Conservation (phyloP, 2,329 filamentous ascomycete species). For the Colletotrichum sidae region DNA sequence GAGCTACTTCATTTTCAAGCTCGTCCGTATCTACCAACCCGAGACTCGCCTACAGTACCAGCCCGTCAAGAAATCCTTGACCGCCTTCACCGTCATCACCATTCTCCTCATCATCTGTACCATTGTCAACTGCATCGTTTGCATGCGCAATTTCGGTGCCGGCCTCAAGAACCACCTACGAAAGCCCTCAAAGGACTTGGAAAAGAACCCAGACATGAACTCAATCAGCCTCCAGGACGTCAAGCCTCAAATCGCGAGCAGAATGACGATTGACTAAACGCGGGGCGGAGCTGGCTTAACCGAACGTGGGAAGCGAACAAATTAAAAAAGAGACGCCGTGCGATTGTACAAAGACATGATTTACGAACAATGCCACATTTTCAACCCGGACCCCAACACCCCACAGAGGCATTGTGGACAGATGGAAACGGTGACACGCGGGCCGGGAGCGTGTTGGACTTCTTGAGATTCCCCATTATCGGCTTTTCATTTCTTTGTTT, state of each 20-base stretch:
- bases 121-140: conserved; percentile 87
- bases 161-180: conserved; percentile 90
- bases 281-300: conserved; percentile 29
- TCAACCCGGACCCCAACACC: conserved; percentile 22
- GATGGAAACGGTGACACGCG: conserved; percentile 31
- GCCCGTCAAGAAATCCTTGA: conserved; percentile 86
- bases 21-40: conserved; percentile 91
- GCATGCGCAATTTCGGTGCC: conserved; percentile 89
- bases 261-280: conserved; percentile 72
- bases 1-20: conserved; percentile 97
- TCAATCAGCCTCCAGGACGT: conserved; percentile 68
- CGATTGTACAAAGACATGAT: conserved; percentile 40
- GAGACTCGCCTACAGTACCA: conserved; percentile 71
- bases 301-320: conserved; percentile 32
- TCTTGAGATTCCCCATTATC: conserved; percentile 38
- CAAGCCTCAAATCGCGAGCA: conserved; percentile 64
- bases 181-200: conserved; percentile 57
- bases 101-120: conserved; percentile 89
- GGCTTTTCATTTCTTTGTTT: conserved; percentile 36
- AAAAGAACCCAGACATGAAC: conserved; percentile 67
- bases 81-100: conserved; percentile 93
- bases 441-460: conserved; percentile 37
- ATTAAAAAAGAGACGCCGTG: conserved; percentile 32
- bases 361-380: conserved; percentile 38
- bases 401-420: conserved; percentile 26